phyloP scores from a whole-genome alignment of 805 yeast genomes.

The Priceomyces haplophilus region DNA sequence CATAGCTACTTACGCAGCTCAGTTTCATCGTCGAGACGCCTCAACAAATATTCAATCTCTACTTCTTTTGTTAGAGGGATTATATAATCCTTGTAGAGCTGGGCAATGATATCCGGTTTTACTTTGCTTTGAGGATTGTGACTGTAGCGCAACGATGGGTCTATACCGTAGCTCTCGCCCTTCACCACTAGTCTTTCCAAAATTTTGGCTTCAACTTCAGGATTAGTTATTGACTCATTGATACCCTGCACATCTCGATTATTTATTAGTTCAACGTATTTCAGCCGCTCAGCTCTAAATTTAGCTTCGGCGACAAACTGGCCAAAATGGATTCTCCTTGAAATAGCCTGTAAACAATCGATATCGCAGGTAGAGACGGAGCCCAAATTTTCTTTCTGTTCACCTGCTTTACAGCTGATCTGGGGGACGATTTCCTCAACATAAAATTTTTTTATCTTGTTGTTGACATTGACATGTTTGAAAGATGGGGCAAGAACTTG shows the following conservation, averaged over 20 bases:
- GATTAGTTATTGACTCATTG: slow-evolving; percentile 77
- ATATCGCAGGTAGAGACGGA: slow-evolving; percentile 83
- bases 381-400: slow-evolving; percentile 83
- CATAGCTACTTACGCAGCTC: slow-evolving; percentile 2
- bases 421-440: slow-evolving; percentile 72
- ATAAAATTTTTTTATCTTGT: slow-evolving; percentile 64
- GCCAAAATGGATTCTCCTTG: slow-evolving; percentile 94
- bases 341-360: slow-evolving; percentile 80
- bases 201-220: slow-evolving; percentile 82
- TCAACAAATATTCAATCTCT: slow-evolving; percentile 84
- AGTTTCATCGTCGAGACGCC: slow-evolving; percentile 68
- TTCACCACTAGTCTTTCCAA: slow-evolving; percentile 73
- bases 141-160: slow-evolving; percentile 72
- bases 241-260: slow-evolving; percentile 69
- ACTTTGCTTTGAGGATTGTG: slow-evolving; percentile 71
- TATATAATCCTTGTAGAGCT: slow-evolving; percentile 80
- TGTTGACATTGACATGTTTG: slow-evolving; percentile 72
- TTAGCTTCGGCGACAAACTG: slow-evolving; percentile 97
- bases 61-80: slow-evolving; percentile 95
- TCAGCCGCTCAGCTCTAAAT: slow-evolving; percentile 63
- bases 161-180: slow-evolving; percentile 84
- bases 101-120: slow-evolving; percentile 76
- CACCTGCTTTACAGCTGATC: slow-evolving; percentile 62
- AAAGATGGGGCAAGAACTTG: slow-evolving; percentile 71
- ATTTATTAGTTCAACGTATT: slow-evolving; percentile 61